Evolutionary conservation across 495 filamentous ascomycete species (phyloP), one percentile per base, ranked within the genome.

Genomic region (Trichoderma erinaceum): DNA sequence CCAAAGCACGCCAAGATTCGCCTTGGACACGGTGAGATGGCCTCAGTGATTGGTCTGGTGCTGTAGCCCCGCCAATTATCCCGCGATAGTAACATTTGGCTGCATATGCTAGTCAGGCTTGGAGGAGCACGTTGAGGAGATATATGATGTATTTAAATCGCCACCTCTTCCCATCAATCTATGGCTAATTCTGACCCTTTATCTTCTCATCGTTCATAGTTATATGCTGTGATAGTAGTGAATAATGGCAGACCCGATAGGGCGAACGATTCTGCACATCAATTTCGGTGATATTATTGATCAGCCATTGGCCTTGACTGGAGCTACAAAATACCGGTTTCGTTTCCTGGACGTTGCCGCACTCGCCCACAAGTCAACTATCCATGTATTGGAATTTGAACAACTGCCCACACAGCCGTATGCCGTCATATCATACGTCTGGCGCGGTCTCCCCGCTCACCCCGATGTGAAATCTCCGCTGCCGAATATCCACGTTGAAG

Each of bases 341-440:
- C 56, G 56, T 1, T 61, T 61, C 56, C 4, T 61, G 16, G 56
- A 61, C 25, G 23, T 4, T 11, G 56, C 29, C 25, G 56, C 25
- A 7, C 25, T 61, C 56, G 56, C 56, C 27, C 56, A 32, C 16
- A 13, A 61, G n/a, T 61, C 56, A 18, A 61, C 56, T 1, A 61
- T 61, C 11, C 56, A 32, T 18, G 56, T 61, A 23, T 13, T 61
- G 25, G 56, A 61, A 11, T 61, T 29, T 6, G 56, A 61, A 32
- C 23, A 61, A 0, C 56, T 61, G 16, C 56, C 56, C n/a, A 5
- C n/a, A 25, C 5, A 12, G 27, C 27, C 56, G 8, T 61, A 61
- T 32, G 27, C 56, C 25, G 56, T 61, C 56, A 61, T 32, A 18
- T 61, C 56, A 32, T 61, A 61, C 25, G 27, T 61, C 56, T 61